Conservation (phyloP, 345 rosid species). For the Erucastrum elatum region DNA sequence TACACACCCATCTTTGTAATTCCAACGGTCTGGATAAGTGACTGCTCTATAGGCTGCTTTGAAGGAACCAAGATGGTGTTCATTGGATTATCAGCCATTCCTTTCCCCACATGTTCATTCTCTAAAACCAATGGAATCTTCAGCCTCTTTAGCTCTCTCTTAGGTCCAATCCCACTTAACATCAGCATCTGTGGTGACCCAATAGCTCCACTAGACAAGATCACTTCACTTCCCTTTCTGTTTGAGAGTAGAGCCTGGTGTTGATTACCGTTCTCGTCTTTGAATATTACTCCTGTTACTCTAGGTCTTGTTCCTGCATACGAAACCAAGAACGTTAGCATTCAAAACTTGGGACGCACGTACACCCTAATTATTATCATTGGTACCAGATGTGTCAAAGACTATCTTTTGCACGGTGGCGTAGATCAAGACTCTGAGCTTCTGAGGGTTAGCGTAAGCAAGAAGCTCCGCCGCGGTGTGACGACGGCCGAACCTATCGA, state of each 20-base stretch:
- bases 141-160: constrained; percentile 56
- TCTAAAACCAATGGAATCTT: constrained; percentile 64
- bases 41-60: constrained; percentile 55
- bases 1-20: constrained; percentile 87
- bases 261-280: constrained; percentile 74
- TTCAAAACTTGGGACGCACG: constrained; percentile 3
- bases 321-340: neutral
- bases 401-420: constrained; percentile 78
- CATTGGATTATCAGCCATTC: constrained; percentile 96
- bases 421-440: constrained; percentile 67
- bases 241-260: constrained; percentile 65
- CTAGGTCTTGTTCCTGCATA: constrained; percentile 59
- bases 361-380: neutral
- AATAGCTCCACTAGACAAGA: constrained; percentile 83
- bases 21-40: constrained; percentile 89
- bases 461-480: constrained; percentile 96
- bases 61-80: constrained; percentile 78
- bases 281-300: constrained; percentile 78
- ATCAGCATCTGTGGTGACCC: constrained; percentile 87
- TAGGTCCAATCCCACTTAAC: constrained; percentile 92
- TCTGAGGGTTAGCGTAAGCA: constrained; percentile 61
- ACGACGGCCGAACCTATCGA: constrained; percentile 84
- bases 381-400: constrained; percentile 63
- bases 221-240: constrained; percentile 63
- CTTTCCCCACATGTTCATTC: constrained; percentile 76